A percentile compares a stretch with the other conserved stretches of the same genome.
These are phyloP conservation scores for Clavispora santaluciae DNA, from an alignment of 805 yeast species.

Conservation along the genomic window DNA sequence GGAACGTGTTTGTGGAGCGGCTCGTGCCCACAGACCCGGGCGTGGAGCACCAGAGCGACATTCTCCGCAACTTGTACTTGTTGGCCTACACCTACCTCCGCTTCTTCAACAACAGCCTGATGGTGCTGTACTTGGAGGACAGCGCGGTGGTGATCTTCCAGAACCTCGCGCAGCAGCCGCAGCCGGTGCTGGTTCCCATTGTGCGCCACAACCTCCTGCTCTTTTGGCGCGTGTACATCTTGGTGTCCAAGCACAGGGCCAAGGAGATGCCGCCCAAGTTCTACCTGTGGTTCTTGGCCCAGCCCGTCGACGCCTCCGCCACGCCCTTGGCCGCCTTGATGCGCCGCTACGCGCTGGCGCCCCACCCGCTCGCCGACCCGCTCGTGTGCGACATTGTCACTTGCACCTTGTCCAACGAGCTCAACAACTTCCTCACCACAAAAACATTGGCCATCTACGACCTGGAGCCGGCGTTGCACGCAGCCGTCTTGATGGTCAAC, in stretches of 20 bases:
- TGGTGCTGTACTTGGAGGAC: slow-evolving; percentile 47
- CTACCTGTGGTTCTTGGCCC: slow-evolving; percentile 19
- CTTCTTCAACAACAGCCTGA: slow-evolving; percentile 42
- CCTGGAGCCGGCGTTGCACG: slow-evolving; percentile 43
- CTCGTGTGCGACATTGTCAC: slow-evolving; percentile 24
- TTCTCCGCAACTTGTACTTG: slow-evolving; percentile 43
- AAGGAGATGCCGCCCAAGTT: slow-evolving; percentile 18
- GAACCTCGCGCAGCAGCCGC: slow-evolving; percentile 21
- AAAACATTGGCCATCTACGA: slow-evolving; percentile 24
- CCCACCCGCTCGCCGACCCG: slow-evolving; percentile 16
- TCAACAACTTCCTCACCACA: slow-evolving; percentile 20
- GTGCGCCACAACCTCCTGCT: slow-evolving; percentile 29
- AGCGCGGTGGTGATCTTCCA: slow-evolving; percentile 39
- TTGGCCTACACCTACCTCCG: slow-evolving; percentile 40
- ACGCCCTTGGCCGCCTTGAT: slow-evolving; percentile 10
- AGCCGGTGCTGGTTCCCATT: slow-evolving; percentile 21
- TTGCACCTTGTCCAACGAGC: slow-evolving; percentile 32
- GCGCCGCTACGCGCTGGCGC: slow-evolving; percentile 18
- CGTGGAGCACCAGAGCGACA: slow-evolving; percentile 27
- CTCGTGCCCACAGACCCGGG: slow-evolving; percentile 31
- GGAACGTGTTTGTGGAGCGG: slow-evolving; percentile 38
- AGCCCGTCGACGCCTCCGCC: slow-evolving; percentile 7
- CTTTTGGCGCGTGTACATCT: slow-evolving; percentile 46
- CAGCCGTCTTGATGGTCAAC: slow-evolving; percentile 49
- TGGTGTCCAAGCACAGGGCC: slow-evolving; percentile 39